These are phyloP conservation scores for Solanum sejunctum DNA, from an alignment of 257 asterid species.

Conservation along the genomic window DNA sequence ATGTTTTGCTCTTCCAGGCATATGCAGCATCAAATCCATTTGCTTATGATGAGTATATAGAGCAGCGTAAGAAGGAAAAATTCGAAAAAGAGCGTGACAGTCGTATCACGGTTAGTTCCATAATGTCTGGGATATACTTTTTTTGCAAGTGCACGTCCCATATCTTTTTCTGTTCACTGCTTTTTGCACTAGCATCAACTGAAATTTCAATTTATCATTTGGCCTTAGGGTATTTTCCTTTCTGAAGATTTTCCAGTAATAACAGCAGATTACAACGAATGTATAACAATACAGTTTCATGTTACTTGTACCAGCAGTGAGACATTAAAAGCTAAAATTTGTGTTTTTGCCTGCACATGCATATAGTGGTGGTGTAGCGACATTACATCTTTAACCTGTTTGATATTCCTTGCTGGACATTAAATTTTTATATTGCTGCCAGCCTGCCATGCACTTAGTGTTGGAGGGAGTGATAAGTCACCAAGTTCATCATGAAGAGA, in stretches of 20 bases:
- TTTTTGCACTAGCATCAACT: background rate
- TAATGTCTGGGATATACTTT: background rate
- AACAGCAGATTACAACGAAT: background rate
- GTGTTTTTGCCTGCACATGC: background rate
- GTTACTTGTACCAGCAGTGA: background rate
- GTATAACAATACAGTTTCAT: background rate
- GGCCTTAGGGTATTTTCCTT: background rate
- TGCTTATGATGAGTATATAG: constrained; percentile 57
- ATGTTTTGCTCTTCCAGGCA: constrained; percentile 38
- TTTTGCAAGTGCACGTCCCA: background rate
- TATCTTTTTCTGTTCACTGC: background rate
- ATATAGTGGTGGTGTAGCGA: background rate
- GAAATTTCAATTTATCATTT: background rate
- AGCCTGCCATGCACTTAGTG: background rate
- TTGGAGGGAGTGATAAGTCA: background rate
- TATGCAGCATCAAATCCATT: constrained; percentile 64
- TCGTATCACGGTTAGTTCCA: constrained; percentile 67
- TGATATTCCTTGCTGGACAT: background rate
- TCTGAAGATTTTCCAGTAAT: background rate
- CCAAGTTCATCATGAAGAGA: background rate
- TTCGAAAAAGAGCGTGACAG: constrained; percentile 36
- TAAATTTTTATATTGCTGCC: background rate
- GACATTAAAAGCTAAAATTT: background rate
- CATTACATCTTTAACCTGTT: background rate
- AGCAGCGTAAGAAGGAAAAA: constrained; percentile 63